Evolutionary conservation across 306 rosid species (phyloP).

Genomic region (Cicer pinnatifidum): DNA sequence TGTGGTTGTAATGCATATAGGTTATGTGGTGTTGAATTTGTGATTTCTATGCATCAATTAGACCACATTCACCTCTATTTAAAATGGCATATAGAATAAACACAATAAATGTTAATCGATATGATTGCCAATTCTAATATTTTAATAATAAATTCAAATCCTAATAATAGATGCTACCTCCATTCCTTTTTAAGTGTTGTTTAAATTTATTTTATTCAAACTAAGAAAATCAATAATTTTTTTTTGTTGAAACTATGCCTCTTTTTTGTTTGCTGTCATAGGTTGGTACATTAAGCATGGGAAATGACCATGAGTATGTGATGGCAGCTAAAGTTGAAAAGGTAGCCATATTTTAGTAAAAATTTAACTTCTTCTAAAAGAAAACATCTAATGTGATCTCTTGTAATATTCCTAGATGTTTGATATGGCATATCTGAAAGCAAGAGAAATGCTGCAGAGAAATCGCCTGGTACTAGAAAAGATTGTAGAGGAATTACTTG

Average conservation of each 20-base stretch:
- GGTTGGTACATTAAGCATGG: conserved; percentile 90
- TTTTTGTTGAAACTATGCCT: not conserved
- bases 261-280: conserved; percentile 48
- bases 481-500: conserved; percentile 82
- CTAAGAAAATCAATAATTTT: too few species aligned
- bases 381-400: conserved; percentile 35
- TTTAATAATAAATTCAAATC: not conserved
- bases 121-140: not conserved
- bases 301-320: conserved; percentile 78
- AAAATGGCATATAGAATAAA: not conserved
- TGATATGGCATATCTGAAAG: conserved; percentile 84
- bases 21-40: conserved; percentile 17
- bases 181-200: too few species aligned
- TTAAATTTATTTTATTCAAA: too few species aligned
- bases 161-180: too few species aligned
- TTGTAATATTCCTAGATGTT: conserved; percentile 61
- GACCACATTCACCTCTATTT: not conserved
- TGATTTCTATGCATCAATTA: not conserved
- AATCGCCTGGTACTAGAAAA: conserved; percentile 83
- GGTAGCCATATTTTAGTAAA: conserved; percentile 49
- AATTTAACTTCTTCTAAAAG: not conserved
- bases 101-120: not conserved
- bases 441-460: conserved; percentile 74
- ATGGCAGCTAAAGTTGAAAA: conserved; percentile 89
- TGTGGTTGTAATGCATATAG: conserved; percentile 26